Percentiles rank a stretch among this genome's conserved stretches.
Conservation (phyloP, 768 basidiomycete genomes). For the Lactarius vividus region DNA sequence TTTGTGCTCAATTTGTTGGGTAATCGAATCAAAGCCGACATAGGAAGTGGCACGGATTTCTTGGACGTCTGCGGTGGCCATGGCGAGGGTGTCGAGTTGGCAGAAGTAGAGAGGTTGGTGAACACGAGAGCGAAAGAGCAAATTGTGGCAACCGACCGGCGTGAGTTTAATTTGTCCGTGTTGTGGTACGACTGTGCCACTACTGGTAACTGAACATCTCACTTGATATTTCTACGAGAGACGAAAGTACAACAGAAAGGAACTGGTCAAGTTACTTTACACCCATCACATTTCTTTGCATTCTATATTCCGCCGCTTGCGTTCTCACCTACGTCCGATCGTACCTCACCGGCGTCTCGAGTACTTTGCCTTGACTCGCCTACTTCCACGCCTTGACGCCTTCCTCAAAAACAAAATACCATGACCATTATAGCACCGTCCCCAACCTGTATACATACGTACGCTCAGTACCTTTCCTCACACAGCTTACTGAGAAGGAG, state of each 20-base stretch:
- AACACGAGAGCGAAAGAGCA: slow-evolving; percentile 1
- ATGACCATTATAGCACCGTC: slow-evolving; percentile 27
- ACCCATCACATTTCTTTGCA: background rate
- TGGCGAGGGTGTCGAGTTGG: slow-evolving; percentile 10
- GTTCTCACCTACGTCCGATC: slow-evolving; percentile 10
- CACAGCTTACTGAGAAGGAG: slow-evolving; percentile 15
- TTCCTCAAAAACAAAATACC: slow-evolving; percentile 20
- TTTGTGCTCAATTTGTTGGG: slow-evolving; percentile 98
- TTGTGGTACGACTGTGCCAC: slow-evolving; percentile 10
- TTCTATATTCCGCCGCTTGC: slow-evolving; percentile 19
- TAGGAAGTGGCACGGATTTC: slow-evolving; percentile 92
- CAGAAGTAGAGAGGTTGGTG: background rate
- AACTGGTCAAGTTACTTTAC: slow-evolving; percentile 3
- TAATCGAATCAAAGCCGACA: slow-evolving; percentile 98
- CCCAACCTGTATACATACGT: slow-evolving; percentile 27
- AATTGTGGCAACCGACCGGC: slow-evolving; percentile 5
- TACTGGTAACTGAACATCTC: background rate
- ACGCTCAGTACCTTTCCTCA: slow-evolving; percentile 20
- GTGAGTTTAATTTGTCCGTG: slow-evolving; percentile 22
- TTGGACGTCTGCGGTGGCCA: slow-evolving; percentile 35
- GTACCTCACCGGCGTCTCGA: background rate
- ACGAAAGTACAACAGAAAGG: background rate
- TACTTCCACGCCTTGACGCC: slow-evolving; percentile 4
- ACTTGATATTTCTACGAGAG: slow-evolving; percentile 1
- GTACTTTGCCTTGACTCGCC: background rate